Evolutionary conservation across 139 green algal genomes (phyloP).

Genomic region (Chara braunii): DNA sequence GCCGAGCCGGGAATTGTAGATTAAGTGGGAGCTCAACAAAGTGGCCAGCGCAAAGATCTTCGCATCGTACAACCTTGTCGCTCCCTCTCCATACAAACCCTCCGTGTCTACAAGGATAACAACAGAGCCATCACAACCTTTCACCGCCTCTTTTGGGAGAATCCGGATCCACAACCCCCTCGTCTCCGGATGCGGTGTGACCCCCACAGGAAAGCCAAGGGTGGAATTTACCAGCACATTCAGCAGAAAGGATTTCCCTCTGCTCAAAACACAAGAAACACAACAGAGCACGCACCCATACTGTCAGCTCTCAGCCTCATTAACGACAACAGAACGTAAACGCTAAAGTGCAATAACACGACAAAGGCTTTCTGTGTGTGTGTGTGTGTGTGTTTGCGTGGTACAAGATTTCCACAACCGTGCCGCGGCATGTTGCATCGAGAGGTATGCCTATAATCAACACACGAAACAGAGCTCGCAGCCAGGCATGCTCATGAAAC

Average conservation of each 20-base stretch:
- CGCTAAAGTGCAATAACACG: no score
- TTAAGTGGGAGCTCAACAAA: constrained; percentile 2
- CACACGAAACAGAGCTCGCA: no score
- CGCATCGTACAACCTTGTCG: neutral
- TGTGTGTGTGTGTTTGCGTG: no score
- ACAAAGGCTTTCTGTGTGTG: no score
- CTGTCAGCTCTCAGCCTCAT: no score
- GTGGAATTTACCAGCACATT: constrained; percentile 26
- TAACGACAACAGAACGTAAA: no score
- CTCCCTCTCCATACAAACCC: constrained; percentile 15
- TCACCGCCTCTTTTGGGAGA: neutral
- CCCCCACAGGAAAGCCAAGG: constrained; percentile 13
- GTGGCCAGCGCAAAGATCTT: constrained; percentile 21
- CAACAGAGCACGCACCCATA: no score
- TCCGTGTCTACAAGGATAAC: constrained; percentile 20
- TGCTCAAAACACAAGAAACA: no score
- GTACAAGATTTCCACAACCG: no score
- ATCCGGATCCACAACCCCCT: constrained; percentile 11
- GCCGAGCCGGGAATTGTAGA: constrained; percentile 22
- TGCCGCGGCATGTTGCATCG: no score
- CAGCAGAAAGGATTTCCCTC: constrained; percentile 32
- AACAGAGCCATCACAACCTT: neutral
- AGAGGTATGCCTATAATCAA: no score
- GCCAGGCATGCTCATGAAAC: no score
- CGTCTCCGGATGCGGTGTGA: constrained; percentile 8